These are phyloP conservation scores for Epichloe glyceriae DNA, from an alignment of 2,329 filamentous ascomycete species.

Conservation along the genomic window DNA sequence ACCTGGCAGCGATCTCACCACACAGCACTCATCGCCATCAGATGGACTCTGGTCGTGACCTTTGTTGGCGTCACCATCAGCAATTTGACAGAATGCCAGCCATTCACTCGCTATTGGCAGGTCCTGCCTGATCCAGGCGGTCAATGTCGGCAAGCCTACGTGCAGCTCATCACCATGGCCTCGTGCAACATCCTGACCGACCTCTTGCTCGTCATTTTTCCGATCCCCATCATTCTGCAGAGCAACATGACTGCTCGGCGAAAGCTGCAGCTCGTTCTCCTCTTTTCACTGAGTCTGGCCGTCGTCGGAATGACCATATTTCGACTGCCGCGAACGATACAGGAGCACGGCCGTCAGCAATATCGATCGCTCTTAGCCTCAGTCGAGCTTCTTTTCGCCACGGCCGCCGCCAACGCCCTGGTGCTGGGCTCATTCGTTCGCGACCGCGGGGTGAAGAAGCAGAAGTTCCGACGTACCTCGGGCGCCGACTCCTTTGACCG, in stretches of 20 bases:
- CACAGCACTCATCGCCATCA: slow-evolving; percentile 55
- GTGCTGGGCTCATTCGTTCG: slow-evolving; percentile 87
- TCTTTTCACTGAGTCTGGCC: slow-evolving; percentile 76
- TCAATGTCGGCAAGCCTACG: slow-evolving; percentile 74
- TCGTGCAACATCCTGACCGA: slow-evolving; percentile 80
- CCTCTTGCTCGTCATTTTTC: slow-evolving; percentile 73
- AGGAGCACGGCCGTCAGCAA: slow-evolving; percentile 60
- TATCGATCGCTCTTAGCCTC: slow-evolving; percentile 82
- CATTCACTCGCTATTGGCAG: slow-evolving; percentile 65
- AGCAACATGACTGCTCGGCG: slow-evolving; percentile 65
- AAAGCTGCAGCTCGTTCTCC: slow-evolving; percentile 63
- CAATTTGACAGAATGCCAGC: slow-evolving; percentile 71
- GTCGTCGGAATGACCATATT: slow-evolving; percentile 71
- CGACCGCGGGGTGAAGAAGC: slow-evolving; percentile 81
- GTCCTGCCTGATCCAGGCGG: slow-evolving; percentile 76
- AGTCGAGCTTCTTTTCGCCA: slow-evolving; percentile 79
- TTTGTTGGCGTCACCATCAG: slow-evolving; percentile 72
- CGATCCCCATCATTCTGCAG: slow-evolving; percentile 73
- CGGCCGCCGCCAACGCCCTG: slow-evolving; percentile 74
- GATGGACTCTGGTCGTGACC: slow-evolving; percentile 63
- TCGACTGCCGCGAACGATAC: slow-evolving; percentile 67
- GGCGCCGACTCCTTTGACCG: slow-evolving; percentile 50
- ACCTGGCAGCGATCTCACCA: slow-evolving; percentile 74
- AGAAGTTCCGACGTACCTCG: slow-evolving; percentile 60
- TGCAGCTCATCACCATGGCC: slow-evolving; percentile 83